Evolutionary conservation across 148 eudicot species (phyloP), one percentile per base, ranked within the genome.

Genomic region (Persicaria tinctoria): DNA sequence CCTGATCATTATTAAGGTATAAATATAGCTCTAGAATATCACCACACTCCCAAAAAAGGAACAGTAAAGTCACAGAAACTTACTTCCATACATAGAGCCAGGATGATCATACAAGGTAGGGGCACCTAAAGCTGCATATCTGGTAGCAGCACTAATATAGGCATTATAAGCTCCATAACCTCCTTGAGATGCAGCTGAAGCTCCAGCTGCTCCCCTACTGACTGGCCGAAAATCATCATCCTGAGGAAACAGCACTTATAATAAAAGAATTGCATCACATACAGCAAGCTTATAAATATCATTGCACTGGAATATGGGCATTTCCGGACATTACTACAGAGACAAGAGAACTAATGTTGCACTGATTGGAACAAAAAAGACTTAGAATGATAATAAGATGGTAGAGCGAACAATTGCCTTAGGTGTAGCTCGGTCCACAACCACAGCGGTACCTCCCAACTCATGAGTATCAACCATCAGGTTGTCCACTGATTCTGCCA

Each of bases 151-250:
- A 86, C 79, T 86, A 5, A 92, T 93, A 75, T 96, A 96, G 47
- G 89, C 89, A 87, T 86, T 85, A 76, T 96, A 96, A 56, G 99
- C 99, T 80, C 99, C 99, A 88, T 96, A 96, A 77, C 97, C 97
- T 70, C 87, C 85, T 74, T 66, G 82, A 0, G 81, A 14, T 32
- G 41, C 41, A 32, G 41, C 41, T 2, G 41, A 32, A 50, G 49
- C 76, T 2, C 77, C 53, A 59, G n/a, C 27, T 20, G 13, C 57
- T 48, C 68, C 92, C 86, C 60, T 86, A 74, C 77, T 84, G 45
- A 76, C 70, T 48, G 98, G 92, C 53, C 87, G 84, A 77, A 80
- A 85, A 57, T 92, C 92, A 47, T 87, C 97, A 79, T 92, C 97
- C 97, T 90, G 83, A 8, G 54, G 44, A 73, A 76, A 46, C 17